These are phyloP conservation scores for Aspergillus flavus DNA, from an alignment of 2,329 filamentous ascomycete species.

Conservation along the genomic window DNA sequence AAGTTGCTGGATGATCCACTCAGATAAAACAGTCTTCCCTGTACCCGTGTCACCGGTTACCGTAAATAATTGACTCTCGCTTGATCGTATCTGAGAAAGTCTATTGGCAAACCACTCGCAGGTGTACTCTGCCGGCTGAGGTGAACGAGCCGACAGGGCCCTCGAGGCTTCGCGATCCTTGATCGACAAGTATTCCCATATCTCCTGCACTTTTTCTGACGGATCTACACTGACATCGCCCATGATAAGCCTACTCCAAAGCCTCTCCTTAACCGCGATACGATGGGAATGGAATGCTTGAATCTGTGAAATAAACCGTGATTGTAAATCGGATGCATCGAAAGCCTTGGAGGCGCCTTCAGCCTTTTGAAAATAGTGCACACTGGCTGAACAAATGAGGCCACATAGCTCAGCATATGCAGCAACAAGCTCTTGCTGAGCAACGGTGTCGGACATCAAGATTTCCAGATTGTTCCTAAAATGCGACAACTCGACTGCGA, in stretches of 20 bases:
- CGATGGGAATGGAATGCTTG: not conserved
- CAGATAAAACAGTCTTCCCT: constrained; percentile 6
- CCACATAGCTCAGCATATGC: not conserved
- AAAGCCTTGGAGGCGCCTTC: not conserved
- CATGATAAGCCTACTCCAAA: constrained; percentile 1
- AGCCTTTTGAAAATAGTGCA: not conserved
- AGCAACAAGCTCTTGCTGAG: not conserved
- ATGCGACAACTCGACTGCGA: not conserved
- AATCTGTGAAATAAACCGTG: not conserved
- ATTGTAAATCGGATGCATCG: not conserved
- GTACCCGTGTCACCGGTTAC: not conserved
- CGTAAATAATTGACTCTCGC: not conserved
- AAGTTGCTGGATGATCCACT: constrained; percentile 6
- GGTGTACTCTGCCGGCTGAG: not conserved
- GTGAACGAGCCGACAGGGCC: not conserved
- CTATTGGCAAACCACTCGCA: constrained; percentile 8
- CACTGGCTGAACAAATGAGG: not conserved
- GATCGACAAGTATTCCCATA: constrained; percentile 4
- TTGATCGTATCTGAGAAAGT: not conserved
- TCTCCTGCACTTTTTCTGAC: not conserved
- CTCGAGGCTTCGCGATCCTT: not conserved
- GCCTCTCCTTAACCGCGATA: not conserved
- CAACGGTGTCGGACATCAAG: not conserved
- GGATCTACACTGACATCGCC: not conserved
- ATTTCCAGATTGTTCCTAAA: not conserved